Evolutionary conservation across 129 eudicot species (phyloP).

Genomic region (Pulicaria dysenterica): DNA sequence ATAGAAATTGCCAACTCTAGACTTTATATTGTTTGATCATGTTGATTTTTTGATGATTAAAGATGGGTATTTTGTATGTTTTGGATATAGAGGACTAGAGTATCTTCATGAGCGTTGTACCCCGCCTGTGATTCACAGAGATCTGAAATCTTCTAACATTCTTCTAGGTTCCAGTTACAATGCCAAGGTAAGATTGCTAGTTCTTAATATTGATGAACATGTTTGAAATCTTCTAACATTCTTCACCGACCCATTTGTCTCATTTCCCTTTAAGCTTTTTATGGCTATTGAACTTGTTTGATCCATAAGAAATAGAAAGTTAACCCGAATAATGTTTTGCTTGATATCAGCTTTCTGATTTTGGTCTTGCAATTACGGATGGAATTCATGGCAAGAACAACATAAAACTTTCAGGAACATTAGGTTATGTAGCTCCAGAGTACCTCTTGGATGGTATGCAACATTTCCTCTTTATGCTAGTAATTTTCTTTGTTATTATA

Average conservation of each 20-base stretch:
- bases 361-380: slow-evolving; percentile 73
- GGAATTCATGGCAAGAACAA: slow-evolving; percentile 63
- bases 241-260: not conserved
- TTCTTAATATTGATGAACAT: not conserved
- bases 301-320: not conserved
- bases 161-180: slow-evolving; percentile 80
- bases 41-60: slow-evolving; percentile 5
- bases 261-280: not conserved
- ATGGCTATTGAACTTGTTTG: not conserved
- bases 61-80: slow-evolving; percentile 16
- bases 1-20: not conserved
- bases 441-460: slow-evolving; percentile 86
- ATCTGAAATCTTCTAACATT: slow-evolving; percentile 83
- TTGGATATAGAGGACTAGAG: slow-evolving; percentile 81
- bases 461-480: not conserved
- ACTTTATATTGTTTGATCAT: not conserved
- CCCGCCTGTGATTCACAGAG: slow-evolving; percentile 89
- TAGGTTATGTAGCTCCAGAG: slow-evolving; percentile 95
- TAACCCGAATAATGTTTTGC: slow-evolving; percentile 7
- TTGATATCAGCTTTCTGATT: slow-evolving; percentile 78
- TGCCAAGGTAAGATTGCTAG: slow-evolving; percentile 65
- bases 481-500: not conserved
- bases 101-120: slow-evolving; percentile 92
- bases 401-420: slow-evolving; percentile 80
- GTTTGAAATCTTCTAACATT: not conserved